Evolutionary conservation across 2,329 filamentous ascomycete genomes (phyloP).

Genomic region (Diaporthe destruens): DNA sequence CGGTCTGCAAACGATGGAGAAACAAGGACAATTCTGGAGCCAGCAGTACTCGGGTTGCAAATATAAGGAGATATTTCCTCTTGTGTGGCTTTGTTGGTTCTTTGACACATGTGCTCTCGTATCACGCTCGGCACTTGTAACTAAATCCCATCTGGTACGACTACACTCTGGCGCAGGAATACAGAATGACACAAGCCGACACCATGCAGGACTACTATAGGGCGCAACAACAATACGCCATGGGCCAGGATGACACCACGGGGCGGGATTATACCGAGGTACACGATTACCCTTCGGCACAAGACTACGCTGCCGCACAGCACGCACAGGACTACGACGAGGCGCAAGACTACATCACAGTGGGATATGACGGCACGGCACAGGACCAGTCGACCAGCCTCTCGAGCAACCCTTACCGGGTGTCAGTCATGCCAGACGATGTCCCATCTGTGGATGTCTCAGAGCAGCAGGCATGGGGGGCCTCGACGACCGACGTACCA

Average conservation of each 20-base stretch:
- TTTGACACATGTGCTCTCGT: background rate
- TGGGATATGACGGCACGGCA: background rate
- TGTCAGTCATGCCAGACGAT: conserved; percentile 5
- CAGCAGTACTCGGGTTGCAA: background rate
- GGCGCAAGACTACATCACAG: background rate
- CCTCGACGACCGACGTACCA: conserved; percentile 1
- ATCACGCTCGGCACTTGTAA: background rate
- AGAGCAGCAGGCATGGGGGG: conserved; percentile 13
- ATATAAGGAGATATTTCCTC: conserved; percentile 1
- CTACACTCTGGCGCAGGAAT: background rate
- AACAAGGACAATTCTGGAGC: background rate
- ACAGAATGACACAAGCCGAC: background rate
- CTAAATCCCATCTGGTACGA: no score
- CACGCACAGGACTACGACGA: background rate
- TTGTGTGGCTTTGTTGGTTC: background rate
- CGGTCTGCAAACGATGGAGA: background rate
- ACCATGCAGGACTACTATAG: background rate
- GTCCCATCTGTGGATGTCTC: conserved; percentile 7
- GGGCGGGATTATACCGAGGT: no score
- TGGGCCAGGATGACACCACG: background rate
- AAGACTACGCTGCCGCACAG: background rate
- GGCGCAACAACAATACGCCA: background rate
- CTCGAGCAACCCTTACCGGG: background rate
- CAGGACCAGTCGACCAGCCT: background rate
- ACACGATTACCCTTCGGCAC: no score